Evolutionary conservation across 331 rosid genomes (phyloP).

Genomic region (Pyracantha coccinea): DNA sequence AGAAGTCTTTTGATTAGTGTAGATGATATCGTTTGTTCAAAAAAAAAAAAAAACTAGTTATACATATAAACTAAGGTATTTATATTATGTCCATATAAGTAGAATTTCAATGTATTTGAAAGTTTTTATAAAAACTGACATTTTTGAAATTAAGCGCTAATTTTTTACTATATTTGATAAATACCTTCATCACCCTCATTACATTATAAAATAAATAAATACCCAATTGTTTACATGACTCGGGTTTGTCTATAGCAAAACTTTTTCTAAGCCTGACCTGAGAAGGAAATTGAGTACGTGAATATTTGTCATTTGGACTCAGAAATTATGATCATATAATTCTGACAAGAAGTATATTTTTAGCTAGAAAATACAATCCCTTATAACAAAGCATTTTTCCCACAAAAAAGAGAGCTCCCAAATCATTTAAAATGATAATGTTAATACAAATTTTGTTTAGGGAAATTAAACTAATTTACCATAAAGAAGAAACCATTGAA

Average conservation of each 20-base stretch:
- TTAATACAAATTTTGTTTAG: not conserved
- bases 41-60: too few relatives aligned
- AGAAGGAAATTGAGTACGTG: not conserved
- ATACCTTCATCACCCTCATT: too few relatives aligned
- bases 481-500: not conserved
- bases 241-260: not conserved
- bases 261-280: not conserved
- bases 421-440: not conserved
- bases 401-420: not conserved
- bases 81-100: not conserved
- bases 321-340: not conserved
- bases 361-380: too few relatives aligned
- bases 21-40: not conserved
- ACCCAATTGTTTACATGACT: not conserved
- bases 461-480: not conserved
- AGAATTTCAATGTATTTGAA: not conserved
- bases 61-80: not conserved
- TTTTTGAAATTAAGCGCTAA: too few relatives aligned
- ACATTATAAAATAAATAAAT: too few relatives aligned
- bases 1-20: too few relatives aligned
- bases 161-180: not conserved
- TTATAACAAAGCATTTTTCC: too few relatives aligned
- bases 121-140: not conserved
- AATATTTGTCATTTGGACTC: not conserved
- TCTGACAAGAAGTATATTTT: too few relatives aligned